Percentiles rank a stretch among this genome's conserved stretches.
These are phyloP conservation scores for Penicillium subrubescens DNA, from an alignment of 495 filamentous ascomycete species.

Conservation along the genomic window DNA sequence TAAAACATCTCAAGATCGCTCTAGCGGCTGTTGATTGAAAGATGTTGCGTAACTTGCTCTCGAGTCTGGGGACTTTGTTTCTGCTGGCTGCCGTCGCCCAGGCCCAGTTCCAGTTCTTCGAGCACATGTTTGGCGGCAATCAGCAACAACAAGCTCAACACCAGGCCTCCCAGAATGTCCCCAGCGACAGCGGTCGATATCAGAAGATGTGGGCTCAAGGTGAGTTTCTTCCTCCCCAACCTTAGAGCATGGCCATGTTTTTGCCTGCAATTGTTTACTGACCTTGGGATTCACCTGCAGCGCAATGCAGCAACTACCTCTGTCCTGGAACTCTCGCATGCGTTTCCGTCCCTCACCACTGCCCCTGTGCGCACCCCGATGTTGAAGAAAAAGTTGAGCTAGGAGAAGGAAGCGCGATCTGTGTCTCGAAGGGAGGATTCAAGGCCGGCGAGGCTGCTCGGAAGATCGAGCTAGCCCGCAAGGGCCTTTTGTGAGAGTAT, in stretches of 20 bases:
- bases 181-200: slow-evolving; percentile 78
- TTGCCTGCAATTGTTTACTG: not conserved
- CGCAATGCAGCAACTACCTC: slow-evolving; percentile 85
- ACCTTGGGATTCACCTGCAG: slow-evolving; percentile 31
- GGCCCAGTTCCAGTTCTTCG: slow-evolving; percentile 88
- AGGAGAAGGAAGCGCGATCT: slow-evolving; percentile 77
- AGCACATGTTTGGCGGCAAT: slow-evolving; percentile 74
- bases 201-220: slow-evolving; percentile 67
- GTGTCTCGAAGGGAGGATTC: slow-evolving; percentile 80
- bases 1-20: not conserved
- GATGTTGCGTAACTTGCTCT: slow-evolving; percentile 35
- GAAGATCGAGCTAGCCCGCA: slow-evolving; percentile 79
- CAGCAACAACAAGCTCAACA: slow-evolving; percentile 62
- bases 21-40: not conserved
- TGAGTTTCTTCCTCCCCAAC: slow-evolving; percentile 29
- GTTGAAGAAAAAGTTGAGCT: slow-evolving; percentile 89
- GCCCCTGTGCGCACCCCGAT: slow-evolving; percentile 79
- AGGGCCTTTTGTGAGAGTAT: slow-evolving; percentile 69
- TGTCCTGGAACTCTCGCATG: slow-evolving; percentile 88
- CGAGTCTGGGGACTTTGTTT: slow-evolving; percentile 46
- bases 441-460: slow-evolving; percentile 71
- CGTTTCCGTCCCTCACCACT: slow-evolving; percentile 92
- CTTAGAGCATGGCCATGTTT: not conserved
- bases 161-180: slow-evolving; percentile 69
- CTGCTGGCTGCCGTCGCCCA: slow-evolving; percentile 49